Conservation (phyloP, 225 moss, liverwort and hornwort species). For the Marchantia polymorpha region DNA sequence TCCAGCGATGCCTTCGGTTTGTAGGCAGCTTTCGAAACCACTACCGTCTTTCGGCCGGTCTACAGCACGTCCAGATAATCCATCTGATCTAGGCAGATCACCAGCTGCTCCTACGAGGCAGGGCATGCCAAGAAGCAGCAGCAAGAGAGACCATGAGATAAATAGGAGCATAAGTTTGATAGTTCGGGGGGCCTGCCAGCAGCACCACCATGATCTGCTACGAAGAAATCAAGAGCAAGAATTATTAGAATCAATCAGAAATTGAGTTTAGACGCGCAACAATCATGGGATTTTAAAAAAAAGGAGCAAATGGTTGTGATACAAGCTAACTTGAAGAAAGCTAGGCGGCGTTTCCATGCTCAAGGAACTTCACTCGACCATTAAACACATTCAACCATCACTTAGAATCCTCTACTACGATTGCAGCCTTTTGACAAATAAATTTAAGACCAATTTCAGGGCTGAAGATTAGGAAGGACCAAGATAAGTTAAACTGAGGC, state of each 20-base stretch:
- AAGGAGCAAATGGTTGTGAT: too few relatives aligned
- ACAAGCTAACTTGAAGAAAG: too few relatives aligned
- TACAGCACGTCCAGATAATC: constrained; percentile 21
- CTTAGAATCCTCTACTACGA: neutral
- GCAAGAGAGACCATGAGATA: constrained; percentile 48
- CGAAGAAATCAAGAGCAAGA: neutral
- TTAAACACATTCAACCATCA: neutral
- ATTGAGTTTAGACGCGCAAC: neutral
- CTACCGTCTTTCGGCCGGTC: constrained; percentile 31
- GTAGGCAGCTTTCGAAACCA: constrained; percentile 33
- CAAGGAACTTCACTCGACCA: neutral
- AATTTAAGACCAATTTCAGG: too few relatives aligned
- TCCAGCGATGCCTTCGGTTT: constrained; percentile 26
- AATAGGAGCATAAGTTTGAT: constrained; percentile 34
- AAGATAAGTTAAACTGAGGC: too few relatives aligned
- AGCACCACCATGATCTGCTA: constrained; percentile 43
- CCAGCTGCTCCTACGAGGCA: constrained; percentile 52
- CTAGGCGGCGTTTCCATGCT: neutral
- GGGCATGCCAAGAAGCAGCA: constrained; percentile 65
- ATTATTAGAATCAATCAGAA: neutral
- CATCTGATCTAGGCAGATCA: constrained; percentile 42
- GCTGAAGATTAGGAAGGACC: too few relatives aligned
- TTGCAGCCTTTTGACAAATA: too few relatives aligned
- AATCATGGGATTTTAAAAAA: too few relatives aligned
- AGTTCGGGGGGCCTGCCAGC: constrained; percentile 30